Evolutionary conservation across 1,284 basidiomycete species (phyloP).

Genomic region (Phenoliferia sp.): DNA sequence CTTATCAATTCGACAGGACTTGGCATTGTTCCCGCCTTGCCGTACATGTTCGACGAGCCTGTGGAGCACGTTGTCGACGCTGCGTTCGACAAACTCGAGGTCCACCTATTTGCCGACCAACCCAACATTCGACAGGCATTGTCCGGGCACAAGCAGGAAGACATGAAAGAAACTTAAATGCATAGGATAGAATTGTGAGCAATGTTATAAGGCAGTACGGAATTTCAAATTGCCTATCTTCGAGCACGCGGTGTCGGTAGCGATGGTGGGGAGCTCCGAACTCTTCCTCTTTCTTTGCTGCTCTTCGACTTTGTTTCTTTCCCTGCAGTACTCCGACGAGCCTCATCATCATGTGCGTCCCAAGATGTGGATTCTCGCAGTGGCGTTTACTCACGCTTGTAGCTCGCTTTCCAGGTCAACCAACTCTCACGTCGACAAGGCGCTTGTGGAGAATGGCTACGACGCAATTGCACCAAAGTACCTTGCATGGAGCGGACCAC

Average conservation of each 20-base stretch:
- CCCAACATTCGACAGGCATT: conserved; percentile 2
- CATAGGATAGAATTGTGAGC: too few relatives aligned
- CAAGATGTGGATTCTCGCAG: too few relatives aligned
- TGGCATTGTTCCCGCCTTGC: conserved; percentile 69
- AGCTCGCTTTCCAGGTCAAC: background rate
- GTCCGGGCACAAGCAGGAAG: background rate
- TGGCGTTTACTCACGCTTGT: too few relatives aligned
- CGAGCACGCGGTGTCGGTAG: too few relatives aligned
- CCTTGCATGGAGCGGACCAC: background rate
- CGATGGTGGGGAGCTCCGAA: too few relatives aligned
- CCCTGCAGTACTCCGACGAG: too few relatives aligned
- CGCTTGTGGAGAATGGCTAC: background rate
- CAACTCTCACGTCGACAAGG: background rate
- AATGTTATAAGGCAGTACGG: too few relatives aligned
- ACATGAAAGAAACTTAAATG: background rate
- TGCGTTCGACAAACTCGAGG: conserved; percentile 49
- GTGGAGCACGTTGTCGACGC: conserved; percentile 48
- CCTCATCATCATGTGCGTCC: too few relatives aligned
- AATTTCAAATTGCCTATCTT: too few relatives aligned
- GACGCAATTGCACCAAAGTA: background rate
- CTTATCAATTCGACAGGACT: conserved; percentile 39
- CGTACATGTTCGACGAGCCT: conserved; percentile 59
- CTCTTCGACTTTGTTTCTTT: too few relatives aligned
- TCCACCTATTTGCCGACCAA: conserved; percentile 3
- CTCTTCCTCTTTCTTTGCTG: too few relatives aligned